Percentiles rank a stretch among this genome's conserved stretches.
These are phyloP conservation scores for Annona cherimola DNA, from an alignment of 164 flowering plant genomes.

Conservation along the genomic window DNA sequence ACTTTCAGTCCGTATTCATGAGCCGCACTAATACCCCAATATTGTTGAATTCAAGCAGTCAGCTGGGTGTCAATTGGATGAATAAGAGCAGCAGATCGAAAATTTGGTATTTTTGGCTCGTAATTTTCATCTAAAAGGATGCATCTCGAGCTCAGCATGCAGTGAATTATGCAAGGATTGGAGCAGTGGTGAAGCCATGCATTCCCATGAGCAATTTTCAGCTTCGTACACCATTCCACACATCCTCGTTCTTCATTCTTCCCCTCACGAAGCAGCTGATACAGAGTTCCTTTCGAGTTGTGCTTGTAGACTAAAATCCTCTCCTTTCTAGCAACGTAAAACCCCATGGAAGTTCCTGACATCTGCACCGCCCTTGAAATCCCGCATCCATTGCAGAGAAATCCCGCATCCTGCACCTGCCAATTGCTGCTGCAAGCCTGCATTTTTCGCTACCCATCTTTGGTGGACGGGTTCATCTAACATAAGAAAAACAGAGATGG, in stretches of 20 bases:
- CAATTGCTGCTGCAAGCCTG: no score
- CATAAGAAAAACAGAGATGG: no score
- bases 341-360: constrained; percentile 20
- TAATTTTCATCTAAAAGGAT: constrained; percentile 14
- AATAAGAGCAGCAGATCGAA: constrained; percentile 12
- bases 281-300: constrained; percentile 16
- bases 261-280: constrained; percentile 8
- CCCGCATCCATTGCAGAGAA: no score
- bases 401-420: no score
- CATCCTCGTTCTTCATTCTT: constrained; percentile 3
- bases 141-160: constrained; percentile 18
- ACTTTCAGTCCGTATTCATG: constrained; percentile 46
- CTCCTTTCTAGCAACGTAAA: constrained; percentile 12
- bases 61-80: constrained; percentile 6
- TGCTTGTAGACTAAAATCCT: constrained; percentile 15
- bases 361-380: no score
- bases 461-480: no score
- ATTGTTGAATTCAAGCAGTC: constrained; percentile 9
- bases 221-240: constrained; percentile 18
- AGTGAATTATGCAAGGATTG: constrained; percentile 39
- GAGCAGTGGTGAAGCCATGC: constrained; percentile 21
- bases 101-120: constrained; percentile 17
- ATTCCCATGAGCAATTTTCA: constrained; percentile 14
- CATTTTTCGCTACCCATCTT: no score
- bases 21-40: constrained; percentile 31